These are phyloP conservation scores for Thalassiosira mediterranea DNA, from an alignment of 352 stramenopile genomes.

Conservation along the genomic window DNA sequence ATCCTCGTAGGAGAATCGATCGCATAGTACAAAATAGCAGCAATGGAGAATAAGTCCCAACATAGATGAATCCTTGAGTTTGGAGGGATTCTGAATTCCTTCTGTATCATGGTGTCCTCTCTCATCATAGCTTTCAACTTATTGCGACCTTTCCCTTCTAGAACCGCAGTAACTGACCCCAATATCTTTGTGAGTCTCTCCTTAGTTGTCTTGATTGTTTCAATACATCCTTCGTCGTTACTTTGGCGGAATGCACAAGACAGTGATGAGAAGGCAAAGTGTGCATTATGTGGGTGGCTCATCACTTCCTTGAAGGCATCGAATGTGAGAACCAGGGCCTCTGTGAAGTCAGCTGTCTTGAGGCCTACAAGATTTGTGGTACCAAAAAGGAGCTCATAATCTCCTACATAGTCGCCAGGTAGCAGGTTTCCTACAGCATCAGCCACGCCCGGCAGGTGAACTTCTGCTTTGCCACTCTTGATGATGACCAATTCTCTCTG, in stretches of 20 bases:
- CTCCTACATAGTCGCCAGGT: constrained; percentile 63
- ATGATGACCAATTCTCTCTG: constrained; percentile 65
- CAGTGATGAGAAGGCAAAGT: constrained; percentile 29
- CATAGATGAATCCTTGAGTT: constrained; percentile 51
- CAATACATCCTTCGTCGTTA: constrained; percentile 48
- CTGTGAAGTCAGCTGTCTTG: constrained; percentile 53
- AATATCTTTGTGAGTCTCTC: constrained; percentile 34
- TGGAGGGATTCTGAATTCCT: constrained; percentile 52
- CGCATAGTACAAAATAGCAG: constrained; percentile 54
- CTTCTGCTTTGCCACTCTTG: constrained; percentile 49
- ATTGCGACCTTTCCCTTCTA: constrained; percentile 42
- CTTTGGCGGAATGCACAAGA: constrained; percentile 42
- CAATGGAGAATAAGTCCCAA: constrained; percentile 56
- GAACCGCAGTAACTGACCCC: constrained; percentile 14
- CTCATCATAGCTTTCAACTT: constrained; percentile 67
- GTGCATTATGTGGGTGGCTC: constrained; percentile 26
- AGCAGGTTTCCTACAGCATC: constrained; percentile 53
- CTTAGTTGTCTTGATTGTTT: constrained; percentile 53
- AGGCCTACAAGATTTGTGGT: constrained; percentile 60
- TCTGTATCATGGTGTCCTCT: constrained; percentile 30
- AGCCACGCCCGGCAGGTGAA: constrained; percentile 37
- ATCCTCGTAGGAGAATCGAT: constrained; percentile 52
- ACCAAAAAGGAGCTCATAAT: constrained; percentile 69
- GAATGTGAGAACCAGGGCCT: constrained; percentile 60
- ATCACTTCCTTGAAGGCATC: constrained; percentile 54